Percentiles rank a stretch among this genome's conserved stretches.
Evolutionary conservation across 352 stramenopile species (phyloP).

Genomic region (Peronospora tabacina): DNA sequence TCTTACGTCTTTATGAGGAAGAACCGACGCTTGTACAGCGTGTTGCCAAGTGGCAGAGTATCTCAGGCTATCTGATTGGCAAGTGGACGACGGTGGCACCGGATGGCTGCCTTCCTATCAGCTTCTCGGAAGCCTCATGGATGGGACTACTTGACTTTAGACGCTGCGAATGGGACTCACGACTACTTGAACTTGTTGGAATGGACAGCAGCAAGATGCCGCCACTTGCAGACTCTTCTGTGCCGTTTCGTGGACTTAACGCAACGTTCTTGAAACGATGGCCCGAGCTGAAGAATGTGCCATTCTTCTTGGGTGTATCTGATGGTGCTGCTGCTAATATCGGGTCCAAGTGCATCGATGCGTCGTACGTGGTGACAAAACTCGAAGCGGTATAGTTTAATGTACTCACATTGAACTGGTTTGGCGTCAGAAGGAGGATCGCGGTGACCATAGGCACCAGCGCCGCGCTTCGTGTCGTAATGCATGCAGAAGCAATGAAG

Average conservation of each 20-base stretch:
- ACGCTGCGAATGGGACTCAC: constrained; percentile 75
- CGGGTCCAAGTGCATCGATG: constrained; percentile 87
- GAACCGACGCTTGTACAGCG: constrained; percentile 32
- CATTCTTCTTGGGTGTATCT: constrained; percentile 87
- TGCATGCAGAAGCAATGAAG: constrained; percentile 44
- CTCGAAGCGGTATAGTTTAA: background rate
- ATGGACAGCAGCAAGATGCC: constrained; percentile 73
- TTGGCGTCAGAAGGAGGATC: constrained; percentile 50
- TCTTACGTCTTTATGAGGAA: constrained; percentile 75
- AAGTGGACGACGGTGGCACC: constrained; percentile 65
- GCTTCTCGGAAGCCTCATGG: constrained; percentile 92
- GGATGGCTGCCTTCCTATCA: constrained; percentile 64
- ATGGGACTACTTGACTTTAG: constrained; percentile 90
- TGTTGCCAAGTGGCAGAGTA: constrained; percentile 83
- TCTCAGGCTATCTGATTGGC: constrained; percentile 82
- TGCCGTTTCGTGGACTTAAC: constrained; percentile 49
- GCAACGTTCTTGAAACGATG: constrained; percentile 56
- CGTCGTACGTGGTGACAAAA: constrained; percentile 35
- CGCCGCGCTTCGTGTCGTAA: constrained; percentile 86
- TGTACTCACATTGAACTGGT: constrained; percentile 4
- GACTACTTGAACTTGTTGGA: constrained; percentile 61
- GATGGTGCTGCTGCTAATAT: constrained; percentile 93
- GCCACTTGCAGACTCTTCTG: constrained; percentile 52
- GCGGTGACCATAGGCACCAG: constrained; percentile 93
- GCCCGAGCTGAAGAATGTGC: constrained; percentile 51